Conservation (phyloP, 106 monocot genomes). For the Dendrobium catenatum region DNA sequence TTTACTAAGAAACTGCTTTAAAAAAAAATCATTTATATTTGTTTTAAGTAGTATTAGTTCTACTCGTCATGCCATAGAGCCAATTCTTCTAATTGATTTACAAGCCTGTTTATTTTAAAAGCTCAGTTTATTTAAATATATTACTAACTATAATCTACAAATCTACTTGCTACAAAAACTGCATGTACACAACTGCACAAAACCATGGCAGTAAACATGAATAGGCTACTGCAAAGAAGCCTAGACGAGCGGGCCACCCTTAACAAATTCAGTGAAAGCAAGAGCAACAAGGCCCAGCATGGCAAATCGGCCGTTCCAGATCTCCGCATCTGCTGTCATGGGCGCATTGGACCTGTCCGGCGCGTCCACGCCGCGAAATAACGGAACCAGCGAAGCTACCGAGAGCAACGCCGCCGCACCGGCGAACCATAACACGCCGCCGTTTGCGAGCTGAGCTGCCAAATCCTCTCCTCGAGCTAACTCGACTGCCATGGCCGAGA, state of each 20-base stretch:
- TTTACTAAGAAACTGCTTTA: no score
- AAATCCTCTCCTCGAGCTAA: conserved; percentile 36
- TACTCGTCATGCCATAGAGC: no score
- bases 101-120: no score
- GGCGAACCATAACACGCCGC: conserved; percentile 47
- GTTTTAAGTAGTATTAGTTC: no score
- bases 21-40: no score
- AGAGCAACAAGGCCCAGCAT: conserved; percentile 69
- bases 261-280: conserved; percentile 66
- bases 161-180: no score
- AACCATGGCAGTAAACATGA: no score
- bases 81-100: no score
- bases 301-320: conserved; percentile 79
- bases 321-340: conserved; percentile 56
- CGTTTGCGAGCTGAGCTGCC: conserved; percentile 36
- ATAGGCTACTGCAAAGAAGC: no score
- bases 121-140: no score
- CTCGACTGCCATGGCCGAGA: conserved; percentile 61
- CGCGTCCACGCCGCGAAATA: conserved; percentile 49
- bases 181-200: no score
- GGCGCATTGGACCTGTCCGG: conserved; percentile 30
- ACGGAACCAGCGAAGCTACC: conserved; percentile 56
- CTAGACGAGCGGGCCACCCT: conserved; percentile 57
- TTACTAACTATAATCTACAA: no score
- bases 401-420: conserved; percentile 29